A percentile compares a stretch with the other conserved stretches of the same genome.
Evolutionary conservation across 140 eudicot genomes (phyloP).

Genomic region (Artemisia princeps): DNA sequence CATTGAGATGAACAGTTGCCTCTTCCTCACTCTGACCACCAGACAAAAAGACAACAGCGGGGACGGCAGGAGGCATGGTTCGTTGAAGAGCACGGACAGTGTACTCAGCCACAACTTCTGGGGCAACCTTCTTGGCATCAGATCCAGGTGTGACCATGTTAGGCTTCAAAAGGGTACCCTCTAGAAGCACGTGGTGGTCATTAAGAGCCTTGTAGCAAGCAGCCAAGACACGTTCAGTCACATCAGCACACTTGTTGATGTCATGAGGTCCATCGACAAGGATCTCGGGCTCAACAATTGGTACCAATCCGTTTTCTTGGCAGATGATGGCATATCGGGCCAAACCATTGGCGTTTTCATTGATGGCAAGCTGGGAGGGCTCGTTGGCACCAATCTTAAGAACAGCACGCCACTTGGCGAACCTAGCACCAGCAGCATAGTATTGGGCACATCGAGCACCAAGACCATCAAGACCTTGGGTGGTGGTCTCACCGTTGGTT

Average conservation of each 20-base stretch:
- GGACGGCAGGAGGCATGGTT: slow-evolving; percentile 13
- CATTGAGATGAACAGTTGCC: slow-evolving; percentile 8
- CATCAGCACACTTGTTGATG: slow-evolving; percentile 57
- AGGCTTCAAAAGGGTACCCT: slow-evolving; percentile 75
- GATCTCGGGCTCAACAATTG: slow-evolving; percentile 61
- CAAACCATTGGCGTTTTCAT: slow-evolving; percentile 51
- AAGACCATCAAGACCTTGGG: slow-evolving; percentile 54
- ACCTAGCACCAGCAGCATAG: slow-evolving; percentile 54
- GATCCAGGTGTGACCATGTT: slow-evolving; percentile 89
- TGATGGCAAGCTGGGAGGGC: slow-evolving; percentile 52
- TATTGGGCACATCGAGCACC: slow-evolving; percentile 42
- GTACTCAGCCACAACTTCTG: slow-evolving; percentile 12
- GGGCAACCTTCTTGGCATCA: slow-evolving; percentile 28
- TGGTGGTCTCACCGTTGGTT: slow-evolving; percentile 63
- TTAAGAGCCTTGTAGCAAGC: slow-evolving; percentile 74
- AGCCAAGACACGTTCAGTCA: slow-evolving; percentile 52
- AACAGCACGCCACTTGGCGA: slow-evolving; percentile 69
- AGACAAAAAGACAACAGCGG: slow-evolving; percentile 11
- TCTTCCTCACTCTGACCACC: slow-evolving; percentile 18
- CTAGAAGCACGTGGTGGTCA: slow-evolving; percentile 71
- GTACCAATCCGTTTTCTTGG: slow-evolving; percentile 55
- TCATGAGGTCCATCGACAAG: slow-evolving; percentile 54
- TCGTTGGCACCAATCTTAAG: slow-evolving; percentile 53
- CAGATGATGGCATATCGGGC: slow-evolving; percentile 68
- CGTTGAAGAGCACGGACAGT: slow-evolving; percentile 15